Percentiles rank a stretch among this genome's conserved stretches.
phyloP scores from a whole-genome alignment of 352 stramenopile genomes.

The Salisapilia sapeloensis region DNA sequence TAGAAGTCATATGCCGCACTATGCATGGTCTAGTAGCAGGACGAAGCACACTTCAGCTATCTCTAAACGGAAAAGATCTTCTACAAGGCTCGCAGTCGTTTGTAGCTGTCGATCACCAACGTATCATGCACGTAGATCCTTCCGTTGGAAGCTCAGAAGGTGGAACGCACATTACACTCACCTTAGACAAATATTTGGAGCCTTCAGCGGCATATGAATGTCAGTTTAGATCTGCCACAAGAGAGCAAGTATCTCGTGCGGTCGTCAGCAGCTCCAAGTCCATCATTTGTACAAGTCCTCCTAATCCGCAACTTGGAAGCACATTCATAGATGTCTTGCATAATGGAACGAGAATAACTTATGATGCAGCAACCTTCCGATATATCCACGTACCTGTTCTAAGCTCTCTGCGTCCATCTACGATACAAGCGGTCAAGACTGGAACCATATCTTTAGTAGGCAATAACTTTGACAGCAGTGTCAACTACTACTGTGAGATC shows the following conservation, averaged over 20 bases:
- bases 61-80: conserved; percentile 11
- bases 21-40: conserved; percentile 1
- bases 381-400: conserved; percentile 6
- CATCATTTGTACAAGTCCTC: no score
- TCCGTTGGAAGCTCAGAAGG: conserved; percentile 5
- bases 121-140: conserved; percentile 13
- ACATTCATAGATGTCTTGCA: no score
- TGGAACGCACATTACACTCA: conserved; percentile 6
- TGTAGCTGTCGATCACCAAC: conserved; percentile 6
- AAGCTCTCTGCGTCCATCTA: conserved; percentile 4
- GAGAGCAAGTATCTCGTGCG: conserved; percentile 5
- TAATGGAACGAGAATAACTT: no score
- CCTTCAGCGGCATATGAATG: conserved; percentile 7
- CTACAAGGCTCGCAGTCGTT: conserved; percentile 5
- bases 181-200: conserved; percentile 5
- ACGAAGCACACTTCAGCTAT: conserved; percentile 7
- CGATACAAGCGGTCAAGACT: conserved; percentile 5
- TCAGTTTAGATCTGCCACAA: conserved; percentile 7
- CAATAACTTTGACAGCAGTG: conserved; percentile 5
- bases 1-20: neutral
- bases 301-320: no score
- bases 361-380: no score
- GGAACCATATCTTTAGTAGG: conserved; percentile 6
- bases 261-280: no score
- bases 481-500: conserved; percentile 8